Evolutionary conservation across 2,329 filamentous ascomycete species (phyloP).

Genomic region (Celoporthe dispersa): DNA sequence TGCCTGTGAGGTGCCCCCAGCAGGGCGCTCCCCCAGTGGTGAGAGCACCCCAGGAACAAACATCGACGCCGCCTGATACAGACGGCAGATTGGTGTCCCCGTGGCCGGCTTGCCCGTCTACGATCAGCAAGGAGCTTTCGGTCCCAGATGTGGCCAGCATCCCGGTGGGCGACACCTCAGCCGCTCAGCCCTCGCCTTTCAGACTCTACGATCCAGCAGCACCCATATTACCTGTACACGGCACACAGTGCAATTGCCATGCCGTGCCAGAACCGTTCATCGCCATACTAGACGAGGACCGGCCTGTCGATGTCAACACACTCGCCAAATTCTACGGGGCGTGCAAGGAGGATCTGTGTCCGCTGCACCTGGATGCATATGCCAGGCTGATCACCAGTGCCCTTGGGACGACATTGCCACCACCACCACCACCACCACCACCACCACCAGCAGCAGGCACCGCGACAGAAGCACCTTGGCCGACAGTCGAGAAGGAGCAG

Average conservation of each 20-base stretch:
- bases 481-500: constrained; percentile 5
- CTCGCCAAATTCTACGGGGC: constrained; percentile 22
- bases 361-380: constrained; percentile 23
- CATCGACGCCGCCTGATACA: not conserved
- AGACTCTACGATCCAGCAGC: constrained; percentile 29
- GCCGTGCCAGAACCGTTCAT: constrained; percentile 23
- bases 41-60: not conserved
- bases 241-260: constrained; percentile 17
- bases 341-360: constrained; percentile 25
- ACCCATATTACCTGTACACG: constrained; percentile 13
- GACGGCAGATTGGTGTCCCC: constrained; percentile 10
- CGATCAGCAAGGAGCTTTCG: not conserved
- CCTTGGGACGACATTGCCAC: constrained; percentile 14
- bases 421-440: not conserved
- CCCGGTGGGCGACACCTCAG: not conserved
- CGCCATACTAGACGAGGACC: constrained; percentile 19
- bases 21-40: not conserved
- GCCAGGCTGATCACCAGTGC: constrained; percentile 25
- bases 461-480: not conserved
- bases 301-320: not conserved
- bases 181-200: constrained; percentile 7
- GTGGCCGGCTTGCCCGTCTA: not conserved
- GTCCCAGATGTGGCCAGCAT: not conserved
- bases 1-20: not conserved
- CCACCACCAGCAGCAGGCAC: not conserved